These are phyloP conservation scores for Neurospora tetraspora DNA, from an alignment of 495 filamentous ascomycete genomes.

Conservation along the genomic window DNA sequence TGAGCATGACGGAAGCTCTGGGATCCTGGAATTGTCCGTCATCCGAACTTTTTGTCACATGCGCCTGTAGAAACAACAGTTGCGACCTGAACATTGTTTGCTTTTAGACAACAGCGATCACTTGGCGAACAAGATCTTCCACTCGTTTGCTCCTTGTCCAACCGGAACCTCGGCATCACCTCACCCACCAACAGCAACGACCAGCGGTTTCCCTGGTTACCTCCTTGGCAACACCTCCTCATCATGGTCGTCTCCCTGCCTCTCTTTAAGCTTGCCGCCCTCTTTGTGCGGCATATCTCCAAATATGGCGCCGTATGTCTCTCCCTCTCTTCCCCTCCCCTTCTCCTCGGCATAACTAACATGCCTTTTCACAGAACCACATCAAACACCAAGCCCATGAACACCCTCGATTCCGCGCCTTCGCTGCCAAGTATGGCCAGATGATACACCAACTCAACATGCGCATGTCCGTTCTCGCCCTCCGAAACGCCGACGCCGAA, in stretches of 20 bases:
- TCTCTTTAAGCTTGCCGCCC: slow-evolving; percentile 35
- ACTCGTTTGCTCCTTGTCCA: background rate
- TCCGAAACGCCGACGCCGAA: slow-evolving; percentile 65
- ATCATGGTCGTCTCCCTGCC: slow-evolving; percentile 45
- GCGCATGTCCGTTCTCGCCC: slow-evolving; percentile 72
- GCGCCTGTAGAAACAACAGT: background rate
- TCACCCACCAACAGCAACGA: too few relatives aligned
- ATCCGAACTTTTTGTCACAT: background rate
- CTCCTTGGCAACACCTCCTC: background rate
- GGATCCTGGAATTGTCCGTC: background rate
- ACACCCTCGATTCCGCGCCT: slow-evolving; percentile 76
- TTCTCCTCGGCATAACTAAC: background rate
- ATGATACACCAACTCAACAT: slow-evolving; percentile 87
- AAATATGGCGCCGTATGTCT: slow-evolving; percentile 47
- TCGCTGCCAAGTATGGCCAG: slow-evolving; percentile 63
- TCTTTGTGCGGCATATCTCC: slow-evolving; percentile 45
- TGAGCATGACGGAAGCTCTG: background rate
- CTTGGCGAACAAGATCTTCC: too few relatives aligned
- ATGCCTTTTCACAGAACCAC: slow-evolving; percentile 51
- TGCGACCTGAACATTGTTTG: background rate
- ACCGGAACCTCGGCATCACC: background rate
- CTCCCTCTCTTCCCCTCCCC: background rate
- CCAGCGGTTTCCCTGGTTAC: background rate
- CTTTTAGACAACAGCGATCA: background rate
- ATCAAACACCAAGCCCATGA: slow-evolving; percentile 94